Evolutionary conservation across 2,329 filamentous ascomycete genomes (phyloP), one percentile per base, ranked within the genome.

Genomic region (Sclerotinia borealis): DNA sequence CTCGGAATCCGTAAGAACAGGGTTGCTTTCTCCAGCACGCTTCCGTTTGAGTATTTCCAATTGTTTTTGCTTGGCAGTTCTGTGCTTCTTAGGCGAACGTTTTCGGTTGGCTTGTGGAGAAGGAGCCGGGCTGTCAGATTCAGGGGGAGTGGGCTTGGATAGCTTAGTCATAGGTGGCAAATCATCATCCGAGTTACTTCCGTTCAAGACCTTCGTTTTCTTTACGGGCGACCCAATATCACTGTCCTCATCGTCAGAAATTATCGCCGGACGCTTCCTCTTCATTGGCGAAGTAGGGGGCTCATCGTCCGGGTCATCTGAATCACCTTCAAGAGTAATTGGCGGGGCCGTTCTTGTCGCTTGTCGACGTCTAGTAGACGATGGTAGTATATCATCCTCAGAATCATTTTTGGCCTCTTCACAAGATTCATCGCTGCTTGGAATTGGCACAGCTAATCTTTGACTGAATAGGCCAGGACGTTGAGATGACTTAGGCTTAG

Each of bases 31-130:
- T 7, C 77, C 77, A 5, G 75, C 75, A 36, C 76, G 73, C 39
- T 74, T 74, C 19, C 77, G 75, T 48, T 71, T 75, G 19, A 79
- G 68, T 4, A 79, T 69, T 64, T 79, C 77, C 65, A 78, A 69
- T 19, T 72, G 72, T 70, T 79, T 79, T 61, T 79, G 73, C 62
- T 76, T 78, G 15, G 73, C 72, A 1, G 75, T 76, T 4, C 77
- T 73, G 63, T 76, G 72, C n/a, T 56, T 64, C 39, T 59, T 68
- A 19, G 54, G 65, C 6, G 29, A 62, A 22, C 34, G 31, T 48
- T 51, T 69, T 31, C 67, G 58, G 37, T n/a, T 45, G 29, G 17
- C 17, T 39, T 47, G 50, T 36, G 31, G 22, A 22, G 41, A 19
- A 39, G 50, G 39, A 13, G 13, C 39, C 9, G 60, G 41, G 10